A percentile compares a stretch with the other conserved stretches of the same genome.
Conservation (phyloP, 148 eudicot genomes). For the Nepenthes mirabilis region DNA sequence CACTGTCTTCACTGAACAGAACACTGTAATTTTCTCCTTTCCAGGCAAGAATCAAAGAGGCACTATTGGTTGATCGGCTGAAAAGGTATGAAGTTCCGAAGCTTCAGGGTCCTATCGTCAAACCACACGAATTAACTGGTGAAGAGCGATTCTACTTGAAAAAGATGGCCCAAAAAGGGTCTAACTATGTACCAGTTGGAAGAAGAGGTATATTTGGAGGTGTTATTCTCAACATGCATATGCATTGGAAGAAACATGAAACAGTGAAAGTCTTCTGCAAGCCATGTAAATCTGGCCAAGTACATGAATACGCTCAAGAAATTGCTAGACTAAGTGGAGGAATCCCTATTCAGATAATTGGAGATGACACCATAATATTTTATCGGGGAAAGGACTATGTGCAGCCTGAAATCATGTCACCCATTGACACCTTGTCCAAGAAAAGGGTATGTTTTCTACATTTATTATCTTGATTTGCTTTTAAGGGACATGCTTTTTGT, state of each 20-base stretch:
- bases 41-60: constrained; percentile 82
- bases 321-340: constrained; percentile 91
- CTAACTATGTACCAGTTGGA: constrained; percentile 89
- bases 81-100: constrained; percentile 68
- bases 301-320: constrained; percentile 69
- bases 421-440: constrained; percentile 84
- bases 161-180: constrained; percentile 87
- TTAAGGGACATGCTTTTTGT: no score
- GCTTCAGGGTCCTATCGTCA: constrained; percentile 69
- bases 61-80: constrained; percentile 62
- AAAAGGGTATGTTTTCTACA: constrained; percentile 46
- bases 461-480: not conserved
- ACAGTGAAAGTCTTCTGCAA: constrained; percentile 87
- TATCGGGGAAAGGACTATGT: constrained; percentile 86
- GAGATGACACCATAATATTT: constrained; percentile 74
- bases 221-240: constrained; percentile 91
- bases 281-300: constrained; percentile 90
- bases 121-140: constrained; percentile 61
- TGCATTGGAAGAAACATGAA: constrained; percentile 99
- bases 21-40: constrained; percentile 5
- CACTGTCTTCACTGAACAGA: no score
- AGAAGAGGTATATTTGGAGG: constrained; percentile 94
- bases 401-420: constrained; percentile 90
- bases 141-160: constrained; percentile 84
- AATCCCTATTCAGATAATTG: constrained; percentile 67